Percentiles rank a stretch among this genome's conserved stretches.
Conservation (phyloP, 352 stramenopile genomes). For the Globisporangium splendens region DNA sequence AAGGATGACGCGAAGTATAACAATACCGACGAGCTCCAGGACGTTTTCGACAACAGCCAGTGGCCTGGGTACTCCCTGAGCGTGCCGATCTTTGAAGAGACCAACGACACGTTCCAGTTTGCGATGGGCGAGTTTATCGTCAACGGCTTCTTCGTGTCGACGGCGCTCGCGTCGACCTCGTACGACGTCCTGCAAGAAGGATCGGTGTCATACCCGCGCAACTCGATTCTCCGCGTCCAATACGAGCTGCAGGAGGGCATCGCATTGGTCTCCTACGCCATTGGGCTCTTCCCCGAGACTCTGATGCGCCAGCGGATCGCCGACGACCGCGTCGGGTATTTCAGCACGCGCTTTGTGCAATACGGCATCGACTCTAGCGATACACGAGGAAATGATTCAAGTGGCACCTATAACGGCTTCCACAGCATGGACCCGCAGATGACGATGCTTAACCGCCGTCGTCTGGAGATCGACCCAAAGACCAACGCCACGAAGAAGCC, state of each 20-base stretch:
- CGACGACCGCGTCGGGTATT: conserved; percentile 84
- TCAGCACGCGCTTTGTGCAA: conserved; percentile 55
- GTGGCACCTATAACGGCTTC: conserved; percentile 28
- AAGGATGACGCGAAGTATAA: conserved; percentile 12
- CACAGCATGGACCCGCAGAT: conserved; percentile 54
- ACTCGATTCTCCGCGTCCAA: conserved; percentile 69
- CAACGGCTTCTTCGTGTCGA: conserved; percentile 78
- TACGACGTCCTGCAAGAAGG: conserved; percentile 24
- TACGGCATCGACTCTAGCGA: conserved; percentile 31
- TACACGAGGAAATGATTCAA: conserved; percentile 20
- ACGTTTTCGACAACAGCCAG: conserved; percentile 58
- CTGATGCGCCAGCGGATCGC: conserved; percentile 47
- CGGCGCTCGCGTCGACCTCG: conserved; percentile 34
- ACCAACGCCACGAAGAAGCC: conserved; percentile 39
- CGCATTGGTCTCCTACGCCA: conserved; percentile 61
- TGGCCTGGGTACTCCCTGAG: conserved; percentile 58
- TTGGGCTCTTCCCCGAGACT: conserved; percentile 63
- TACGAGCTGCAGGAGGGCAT: conserved; percentile 63
- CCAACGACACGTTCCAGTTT: conserved; percentile 49
- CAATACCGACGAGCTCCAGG: conserved; percentile 31
- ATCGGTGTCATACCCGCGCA: conserved; percentile 50
- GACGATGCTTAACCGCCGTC: conserved; percentile 68
- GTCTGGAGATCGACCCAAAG: conserved; percentile 42
- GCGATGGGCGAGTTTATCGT: conserved; percentile 44
- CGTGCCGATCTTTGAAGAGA: conserved; percentile 62